phyloP scores from a whole-genome alignment of 768 basidiomycete species.

The Clathrus columnatus region DNA sequence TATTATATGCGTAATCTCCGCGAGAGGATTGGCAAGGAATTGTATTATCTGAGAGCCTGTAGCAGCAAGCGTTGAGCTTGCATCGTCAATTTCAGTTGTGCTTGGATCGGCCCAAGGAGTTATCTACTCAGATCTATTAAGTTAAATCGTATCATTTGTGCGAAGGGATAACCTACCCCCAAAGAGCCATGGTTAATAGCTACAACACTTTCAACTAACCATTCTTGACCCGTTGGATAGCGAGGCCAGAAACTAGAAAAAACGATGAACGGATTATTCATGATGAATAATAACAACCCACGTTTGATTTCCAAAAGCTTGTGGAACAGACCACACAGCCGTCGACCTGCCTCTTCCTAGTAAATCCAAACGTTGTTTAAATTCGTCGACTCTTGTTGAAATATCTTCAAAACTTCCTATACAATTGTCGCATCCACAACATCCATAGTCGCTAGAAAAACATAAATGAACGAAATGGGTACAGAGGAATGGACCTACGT shows the following conservation, averaged over 20 bases:
- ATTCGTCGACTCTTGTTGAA: slow-evolving; percentile 57
- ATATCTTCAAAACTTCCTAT: slow-evolving; percentile 61
- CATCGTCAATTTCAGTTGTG: neutral
- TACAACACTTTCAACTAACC: slow-evolving; percentile 53
- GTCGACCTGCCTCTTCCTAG: slow-evolving; percentile 63
- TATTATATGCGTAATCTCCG: neutral
- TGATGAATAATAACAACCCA: slow-evolving; percentile 15
- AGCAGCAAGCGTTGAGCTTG: slow-evolving; percentile 5
- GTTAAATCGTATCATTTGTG: neutral
- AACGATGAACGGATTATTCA: neutral
- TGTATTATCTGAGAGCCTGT: neutral
- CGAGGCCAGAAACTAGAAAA: slow-evolving; percentile 41
- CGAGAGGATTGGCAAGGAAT: slow-evolving; percentile 3
- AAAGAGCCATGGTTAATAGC: slow-evolving; percentile 64
- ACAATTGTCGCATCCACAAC: slow-evolving; percentile 70
- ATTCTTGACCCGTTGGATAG: slow-evolving; percentile 61
- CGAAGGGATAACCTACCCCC: slow-evolving; percentile 21
- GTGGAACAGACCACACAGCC: slow-evolving; percentile 73
- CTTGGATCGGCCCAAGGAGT: slow-evolving; percentile 6
- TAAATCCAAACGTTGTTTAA: slow-evolving; percentile 45
- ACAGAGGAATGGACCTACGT: neutral
- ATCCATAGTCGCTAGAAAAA: slow-evolving; percentile 41
- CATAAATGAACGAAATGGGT: neutral
- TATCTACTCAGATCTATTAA: neutral
- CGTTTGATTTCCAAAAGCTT: slow-evolving; percentile 56